phyloP scores from a whole-genome alignment of 257 asterid species.

The Osmanthus fragrans region DNA sequence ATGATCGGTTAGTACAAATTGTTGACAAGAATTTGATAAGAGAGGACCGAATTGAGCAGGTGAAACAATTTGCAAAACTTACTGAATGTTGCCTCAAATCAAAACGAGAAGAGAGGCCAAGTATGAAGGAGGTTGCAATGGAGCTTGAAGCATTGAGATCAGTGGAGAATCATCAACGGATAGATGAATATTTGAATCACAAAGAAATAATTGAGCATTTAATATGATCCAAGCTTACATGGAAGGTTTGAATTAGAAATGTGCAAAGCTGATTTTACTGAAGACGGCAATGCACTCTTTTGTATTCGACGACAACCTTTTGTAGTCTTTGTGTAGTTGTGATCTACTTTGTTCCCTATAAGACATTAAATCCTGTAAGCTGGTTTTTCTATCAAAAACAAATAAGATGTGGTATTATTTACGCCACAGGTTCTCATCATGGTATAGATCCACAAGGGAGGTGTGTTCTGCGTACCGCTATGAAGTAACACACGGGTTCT shows the following conservation, averaged over 20 bases:
- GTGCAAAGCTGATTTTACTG: not conserved
- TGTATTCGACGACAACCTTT: too few relatives aligned
- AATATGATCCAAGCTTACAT: too few relatives aligned
- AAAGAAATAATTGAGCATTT: not conserved
- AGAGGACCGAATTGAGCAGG: slow-evolving; percentile 35
- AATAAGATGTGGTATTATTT: not conserved
- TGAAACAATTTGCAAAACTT: slow-evolving; percentile 29
- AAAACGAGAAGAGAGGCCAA: slow-evolving; percentile 34
- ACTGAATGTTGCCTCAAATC: slow-evolving; percentile 29
- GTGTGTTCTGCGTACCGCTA: too few relatives aligned
- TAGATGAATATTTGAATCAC: not conserved
- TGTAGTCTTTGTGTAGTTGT: not conserved
- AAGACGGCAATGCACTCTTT: too few relatives aligned
- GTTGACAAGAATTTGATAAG: slow-evolving; percentile 34
- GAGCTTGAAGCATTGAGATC: slow-evolving; percentile 27
- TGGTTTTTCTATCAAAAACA: not conserved
- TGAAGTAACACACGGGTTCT: too few relatives aligned
- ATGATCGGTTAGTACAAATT: slow-evolving; percentile 30
- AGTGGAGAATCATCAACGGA: not conserved
- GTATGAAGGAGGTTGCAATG: slow-evolving; percentile 44
- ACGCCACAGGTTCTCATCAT: not conserved
- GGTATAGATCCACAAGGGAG: too few relatives aligned
- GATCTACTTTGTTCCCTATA: not conserved
- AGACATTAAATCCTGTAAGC: not conserved
- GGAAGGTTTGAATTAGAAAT: not conserved